Conservation (phyloP, 139 green algal genomes). For the Haematococcus lacustris region DNA sequence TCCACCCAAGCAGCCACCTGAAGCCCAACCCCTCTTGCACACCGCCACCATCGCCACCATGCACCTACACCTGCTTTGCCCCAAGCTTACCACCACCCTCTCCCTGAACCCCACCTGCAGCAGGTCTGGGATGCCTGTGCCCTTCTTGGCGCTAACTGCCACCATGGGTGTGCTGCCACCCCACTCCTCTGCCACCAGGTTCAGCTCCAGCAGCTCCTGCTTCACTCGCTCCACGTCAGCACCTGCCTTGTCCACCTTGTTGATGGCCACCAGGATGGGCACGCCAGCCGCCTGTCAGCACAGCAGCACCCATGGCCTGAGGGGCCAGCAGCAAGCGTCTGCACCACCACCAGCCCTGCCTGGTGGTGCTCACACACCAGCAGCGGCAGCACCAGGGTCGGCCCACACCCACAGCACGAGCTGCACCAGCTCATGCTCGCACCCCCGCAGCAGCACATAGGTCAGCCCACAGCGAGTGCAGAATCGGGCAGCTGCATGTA, state of each 20-base stretch:
- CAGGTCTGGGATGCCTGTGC: constrained; percentile 22
- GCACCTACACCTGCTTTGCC: too few species aligned
- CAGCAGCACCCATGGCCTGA: too few species aligned
- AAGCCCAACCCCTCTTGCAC: too few species aligned
- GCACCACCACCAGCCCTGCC: too few species aligned
- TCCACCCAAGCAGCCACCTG: too few species aligned
- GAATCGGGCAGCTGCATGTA: background rate
- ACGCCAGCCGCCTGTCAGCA: constrained; percentile 76
- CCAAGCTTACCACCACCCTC: too few species aligned
- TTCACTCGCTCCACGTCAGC: constrained; percentile 85
- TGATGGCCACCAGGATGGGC: constrained; percentile 81
- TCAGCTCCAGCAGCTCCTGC: constrained; percentile 75
- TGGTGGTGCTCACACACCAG: too few species aligned
- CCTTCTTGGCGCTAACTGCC: constrained; percentile 81
- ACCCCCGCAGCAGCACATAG: background rate
- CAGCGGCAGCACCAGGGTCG: too few species aligned
- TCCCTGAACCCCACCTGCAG: too few species aligned
- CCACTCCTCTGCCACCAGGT: constrained; percentile 94
- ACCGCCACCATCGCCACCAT: too few species aligned
- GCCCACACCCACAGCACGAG: background rate
- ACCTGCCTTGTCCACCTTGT: constrained; percentile 93
- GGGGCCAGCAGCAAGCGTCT: too few species aligned
- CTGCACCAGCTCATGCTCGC: background rate
- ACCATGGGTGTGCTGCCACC: constrained; percentile 87
- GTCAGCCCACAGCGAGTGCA: too few species aligned